Evolutionary conservation across 2,329 filamentous ascomycete genomes (phyloP).

Genomic region (Trichoderma sp.): DNA sequence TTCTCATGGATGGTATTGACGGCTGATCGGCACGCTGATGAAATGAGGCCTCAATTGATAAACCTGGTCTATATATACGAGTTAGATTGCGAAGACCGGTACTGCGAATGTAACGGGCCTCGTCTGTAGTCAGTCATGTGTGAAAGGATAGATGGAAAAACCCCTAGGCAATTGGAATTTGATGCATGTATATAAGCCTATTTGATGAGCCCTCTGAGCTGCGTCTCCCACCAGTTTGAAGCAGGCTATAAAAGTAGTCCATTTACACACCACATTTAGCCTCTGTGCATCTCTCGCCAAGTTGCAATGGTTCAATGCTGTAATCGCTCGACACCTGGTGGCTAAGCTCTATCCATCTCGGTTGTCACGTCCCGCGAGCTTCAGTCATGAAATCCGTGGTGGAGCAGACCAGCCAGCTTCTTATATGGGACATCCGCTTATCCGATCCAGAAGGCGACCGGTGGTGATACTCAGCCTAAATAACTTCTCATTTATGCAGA

Average conservation of each 20-base stretch:
- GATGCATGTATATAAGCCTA: not conserved
- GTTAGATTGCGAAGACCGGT: too few relatives aligned
- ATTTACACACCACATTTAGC: slow-evolving; percentile 10
- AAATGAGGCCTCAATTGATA: too few relatives aligned
- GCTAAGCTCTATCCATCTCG: not conserved
- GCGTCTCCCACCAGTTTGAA: not conserved
- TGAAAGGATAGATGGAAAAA: too few relatives aligned
- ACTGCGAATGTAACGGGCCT: too few relatives aligned
- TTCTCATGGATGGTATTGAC: too few relatives aligned
- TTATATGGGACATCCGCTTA: not conserved
- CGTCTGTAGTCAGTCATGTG: too few relatives aligned
- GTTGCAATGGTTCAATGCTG: not conserved
- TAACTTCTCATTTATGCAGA: not conserved
- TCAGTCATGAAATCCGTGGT: not conserved
- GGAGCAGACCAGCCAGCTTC: not conserved
- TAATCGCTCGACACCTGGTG: not conserved
- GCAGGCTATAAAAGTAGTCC: not conserved
- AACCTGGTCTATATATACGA: too few relatives aligned
- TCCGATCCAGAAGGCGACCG: not conserved
- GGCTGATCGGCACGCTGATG: too few relatives aligned
- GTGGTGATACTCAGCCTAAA: slow-evolving; percentile 21
- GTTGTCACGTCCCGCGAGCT: not conserved
- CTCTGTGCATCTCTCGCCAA: not conserved
- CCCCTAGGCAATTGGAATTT: too few relatives aligned
- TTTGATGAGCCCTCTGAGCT: not conserved